These are phyloP conservation scores for Hypoxylon sp. DNA, from an alignment of 2,329 filamentous ascomycete genomes.

Conservation along the genomic window DNA sequence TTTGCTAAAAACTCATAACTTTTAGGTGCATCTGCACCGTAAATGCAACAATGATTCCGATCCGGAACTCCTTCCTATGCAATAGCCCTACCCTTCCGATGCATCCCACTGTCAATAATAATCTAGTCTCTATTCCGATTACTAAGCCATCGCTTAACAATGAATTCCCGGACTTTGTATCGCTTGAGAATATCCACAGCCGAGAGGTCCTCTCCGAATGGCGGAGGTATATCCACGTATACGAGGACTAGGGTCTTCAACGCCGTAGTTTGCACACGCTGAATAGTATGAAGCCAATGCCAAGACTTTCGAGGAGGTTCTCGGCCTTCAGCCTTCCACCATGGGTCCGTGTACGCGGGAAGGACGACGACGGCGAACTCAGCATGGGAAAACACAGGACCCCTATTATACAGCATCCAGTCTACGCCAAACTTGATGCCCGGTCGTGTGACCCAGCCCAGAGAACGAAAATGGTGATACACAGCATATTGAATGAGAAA, in stretches of 20 bases:
- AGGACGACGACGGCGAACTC: constrained; percentile 90
- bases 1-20: background rate
- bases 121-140: constrained; percentile 72
- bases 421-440: constrained; percentile 97
- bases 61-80: constrained; percentile 33
- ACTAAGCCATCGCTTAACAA: constrained; percentile 84
- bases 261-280: constrained; percentile 89
- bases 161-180: constrained; percentile 84
- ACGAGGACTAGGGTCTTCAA: constrained; percentile 89
- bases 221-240: constrained; percentile 90
- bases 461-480: constrained; percentile 95
- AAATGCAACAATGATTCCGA: background rate
- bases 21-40: background rate
- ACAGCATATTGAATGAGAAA: constrained; percentile 90
- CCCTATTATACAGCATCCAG: constrained; percentile 92
- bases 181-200: constrained; percentile 72
- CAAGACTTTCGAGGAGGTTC: constrained; percentile 67
- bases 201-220: constrained; percentile 64
- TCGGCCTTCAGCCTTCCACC: constrained; percentile 74
- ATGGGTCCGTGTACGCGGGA: constrained; percentile 80
- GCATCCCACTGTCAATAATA: constrained; percentile 2
- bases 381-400: constrained; percentile 93
- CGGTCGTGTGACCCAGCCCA: constrained; percentile 93
- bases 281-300: constrained; percentile 89
- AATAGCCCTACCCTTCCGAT: constrained; percentile 18